Conservation (phyloP, 73 alveolate species). For the Halteria grandinella region DNA sequence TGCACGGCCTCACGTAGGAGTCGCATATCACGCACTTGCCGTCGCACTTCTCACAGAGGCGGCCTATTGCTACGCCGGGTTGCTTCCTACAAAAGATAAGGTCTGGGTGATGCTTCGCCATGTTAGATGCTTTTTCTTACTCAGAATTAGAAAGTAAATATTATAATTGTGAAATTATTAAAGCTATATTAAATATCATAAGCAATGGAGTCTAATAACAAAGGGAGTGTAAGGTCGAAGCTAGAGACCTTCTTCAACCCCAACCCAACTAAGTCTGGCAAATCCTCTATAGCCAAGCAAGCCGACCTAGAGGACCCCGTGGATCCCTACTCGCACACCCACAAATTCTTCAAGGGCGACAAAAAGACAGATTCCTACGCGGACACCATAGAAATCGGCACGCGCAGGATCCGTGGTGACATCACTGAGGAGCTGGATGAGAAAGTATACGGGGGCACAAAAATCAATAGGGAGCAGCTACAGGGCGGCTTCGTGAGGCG, state of each 20-base stretch:
- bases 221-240: slow-evolving; percentile 12
- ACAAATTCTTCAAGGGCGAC: slow-evolving; percentile 1
- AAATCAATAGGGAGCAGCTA: slow-evolving; percentile 1
- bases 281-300: background rate
- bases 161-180: no score
- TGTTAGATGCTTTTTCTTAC: slow-evolving; percentile 26
- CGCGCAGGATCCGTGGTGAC: slow-evolving; percentile 35
- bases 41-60: slow-evolving; percentile 98
- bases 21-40: slow-evolving; percentile 99
- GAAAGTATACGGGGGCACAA: slow-evolving; percentile 43
- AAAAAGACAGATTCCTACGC: background rate
- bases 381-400: slow-evolving; percentile 22
- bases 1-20: slow-evolving; percentile 94
- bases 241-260: background rate
- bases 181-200: background rate
- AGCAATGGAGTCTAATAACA: no score
- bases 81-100: slow-evolving; percentile 98
- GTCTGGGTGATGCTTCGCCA: slow-evolving; percentile 99
- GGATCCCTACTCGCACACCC: slow-evolving; percentile 26
- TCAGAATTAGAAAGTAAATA: background rate
- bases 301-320: slow-evolving; percentile 42
- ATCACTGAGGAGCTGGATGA: slow-evolving; percentile 31
- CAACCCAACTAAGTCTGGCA: background rate
- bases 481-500: no score
- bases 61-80: slow-evolving; percentile 97